These are phyloP conservation scores for Pseudocercospora vitis DNA, from an alignment of 2,329 filamentous ascomycete genomes.

Conservation along the genomic window DNA sequence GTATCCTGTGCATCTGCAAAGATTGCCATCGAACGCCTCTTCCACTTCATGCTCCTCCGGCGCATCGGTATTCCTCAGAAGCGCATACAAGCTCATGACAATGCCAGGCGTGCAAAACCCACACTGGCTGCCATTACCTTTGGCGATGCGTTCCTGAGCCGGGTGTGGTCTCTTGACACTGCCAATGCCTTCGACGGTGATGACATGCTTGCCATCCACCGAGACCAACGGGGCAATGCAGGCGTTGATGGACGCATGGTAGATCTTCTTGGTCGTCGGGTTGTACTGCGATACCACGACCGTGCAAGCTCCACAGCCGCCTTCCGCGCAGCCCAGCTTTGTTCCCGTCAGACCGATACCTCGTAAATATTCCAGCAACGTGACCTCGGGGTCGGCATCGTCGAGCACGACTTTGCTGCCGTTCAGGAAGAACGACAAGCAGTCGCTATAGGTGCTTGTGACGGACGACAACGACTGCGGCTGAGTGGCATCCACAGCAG, in stretches of 20 bases:
- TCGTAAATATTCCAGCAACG: conserved; percentile 86
- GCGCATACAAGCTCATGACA: conserved; percentile 93
- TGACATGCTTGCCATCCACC: conserved; percentile 95
- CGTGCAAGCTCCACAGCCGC: conserved; percentile 93
- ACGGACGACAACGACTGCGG: conserved; percentile 57
- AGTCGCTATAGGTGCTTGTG: conserved; percentile 79
- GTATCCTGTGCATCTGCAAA: conserved; percentile 95
- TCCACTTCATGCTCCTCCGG: conserved; percentile 83
- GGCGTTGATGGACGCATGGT: conserved; percentile 95
- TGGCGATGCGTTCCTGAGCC: conserved; percentile 85
- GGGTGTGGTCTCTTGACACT: conserved; percentile 84
- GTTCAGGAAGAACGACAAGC: conserved; percentile 89
- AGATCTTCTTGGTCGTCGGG: conserved; percentile 86
- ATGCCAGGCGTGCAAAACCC: conserved; percentile 97
- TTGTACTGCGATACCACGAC: conserved; percentile 94
- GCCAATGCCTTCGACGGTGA: conserved; percentile 95
- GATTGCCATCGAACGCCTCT: conserved; percentile 94
- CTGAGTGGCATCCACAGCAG: conserved; percentile 49
- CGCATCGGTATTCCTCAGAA: conserved; percentile 77
- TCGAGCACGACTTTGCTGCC: conserved; percentile 86
- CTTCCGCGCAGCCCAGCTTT: conserved; percentile 94
- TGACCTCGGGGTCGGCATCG: conserved; percentile 85
- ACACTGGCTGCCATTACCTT: conserved; percentile 88
- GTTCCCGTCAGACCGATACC: conserved; percentile 93
- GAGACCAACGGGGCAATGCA: conserved; percentile 90